These are phyloP conservation scores for Collybia mongolica DNA, from an alignment of 768 basidiomycete species.

Conservation along the genomic window DNA sequence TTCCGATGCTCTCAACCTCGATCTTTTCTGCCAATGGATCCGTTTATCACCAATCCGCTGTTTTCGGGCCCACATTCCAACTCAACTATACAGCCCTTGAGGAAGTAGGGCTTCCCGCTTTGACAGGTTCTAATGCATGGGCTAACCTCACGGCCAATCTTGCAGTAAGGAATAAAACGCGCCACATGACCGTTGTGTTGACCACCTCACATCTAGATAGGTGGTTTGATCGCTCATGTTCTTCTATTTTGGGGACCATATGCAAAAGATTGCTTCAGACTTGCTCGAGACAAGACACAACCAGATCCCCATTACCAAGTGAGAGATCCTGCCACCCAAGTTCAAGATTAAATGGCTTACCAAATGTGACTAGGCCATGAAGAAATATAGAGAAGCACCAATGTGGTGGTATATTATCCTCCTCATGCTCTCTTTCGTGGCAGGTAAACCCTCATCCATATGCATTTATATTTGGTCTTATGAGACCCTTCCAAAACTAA, in stretches of 20 bases:
- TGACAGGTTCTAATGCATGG: slow-evolving; percentile 57
- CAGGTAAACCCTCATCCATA: slow-evolving; percentile 33
- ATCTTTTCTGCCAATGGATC: slow-evolving; percentile 56
- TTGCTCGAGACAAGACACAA: slow-evolving; percentile 41
- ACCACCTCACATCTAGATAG: slow-evolving; percentile 37
- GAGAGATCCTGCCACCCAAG: background rate
- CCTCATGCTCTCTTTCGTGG: slow-evolving; percentile 49
- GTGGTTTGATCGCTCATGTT: slow-evolving; percentile 56
- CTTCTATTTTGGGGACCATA: slow-evolving; percentile 58
- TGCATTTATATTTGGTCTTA: background rate
- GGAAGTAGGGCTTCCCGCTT: slow-evolving; percentile 44
- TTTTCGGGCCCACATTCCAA: slow-evolving; percentile 49
- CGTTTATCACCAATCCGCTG: slow-evolving; percentile 49
- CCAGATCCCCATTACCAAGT: slow-evolving; percentile 60
- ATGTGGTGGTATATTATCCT: slow-evolving; percentile 60
- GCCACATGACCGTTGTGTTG: background rate
- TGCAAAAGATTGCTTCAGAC: slow-evolving; percentile 47
- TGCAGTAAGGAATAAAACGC: slow-evolving; percentile 34
- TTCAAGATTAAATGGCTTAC: background rate
- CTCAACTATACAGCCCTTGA: slow-evolving; percentile 55
- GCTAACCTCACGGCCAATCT: slow-evolving; percentile 45
- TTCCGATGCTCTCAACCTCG: slow-evolving; percentile 61
- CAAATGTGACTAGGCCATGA: slow-evolving; percentile 38
- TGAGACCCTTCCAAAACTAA: slow-evolving; percentile 11
- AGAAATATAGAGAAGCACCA: slow-evolving; percentile 59